Percentiles rank a stretch among this genome's conserved stretches.
Evolutionary conservation across 768 basidiomycete species (phyloP).

Genomic region (Kwoniella mangroviensis): DNA sequence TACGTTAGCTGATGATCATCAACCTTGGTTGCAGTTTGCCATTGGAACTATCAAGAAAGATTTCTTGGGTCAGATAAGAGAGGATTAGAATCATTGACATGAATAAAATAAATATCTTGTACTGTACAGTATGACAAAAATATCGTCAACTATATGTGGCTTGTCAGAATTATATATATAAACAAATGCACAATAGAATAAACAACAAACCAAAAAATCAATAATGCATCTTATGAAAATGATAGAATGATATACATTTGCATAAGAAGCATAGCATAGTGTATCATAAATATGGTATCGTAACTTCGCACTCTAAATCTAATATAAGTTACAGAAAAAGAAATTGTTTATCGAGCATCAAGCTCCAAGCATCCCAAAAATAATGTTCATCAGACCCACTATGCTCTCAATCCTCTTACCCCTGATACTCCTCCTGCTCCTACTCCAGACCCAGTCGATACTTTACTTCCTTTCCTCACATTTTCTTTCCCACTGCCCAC

Average conservation of each 20-base stretch:
- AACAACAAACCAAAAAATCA: neutral
- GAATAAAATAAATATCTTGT: neutral
- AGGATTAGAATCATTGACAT: constrained; percentile 28
- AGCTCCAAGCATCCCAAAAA: neutral
- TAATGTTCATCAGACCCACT: neutral
- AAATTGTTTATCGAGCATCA: no score
- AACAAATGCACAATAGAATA: neutral
- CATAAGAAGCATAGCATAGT: neutral
- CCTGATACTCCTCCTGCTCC: neutral
- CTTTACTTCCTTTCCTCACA: constrained; percentile 13
- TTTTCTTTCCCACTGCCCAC: constrained; percentile 26
- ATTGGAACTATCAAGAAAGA: constrained; percentile 99
- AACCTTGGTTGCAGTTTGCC: constrained; percentile 92
- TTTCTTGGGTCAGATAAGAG: constrained; percentile 81
- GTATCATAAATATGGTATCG: neutral
- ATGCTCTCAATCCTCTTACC: constrained; percentile 21
- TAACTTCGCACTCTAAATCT: no score
- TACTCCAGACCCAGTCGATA: neutral
- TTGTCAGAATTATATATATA: neutral
- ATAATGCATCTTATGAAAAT: neutral
- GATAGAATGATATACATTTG: neutral
- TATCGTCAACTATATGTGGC: neutral
- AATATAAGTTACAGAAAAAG: no score
- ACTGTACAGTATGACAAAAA: neutral
- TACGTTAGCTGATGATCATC: no score